A percentile compares a stretch with the other conserved stretches of the same genome.
phyloP scores from a whole-genome alignment of 331 rosid genomes.

The Malus hybrid region DNA sequence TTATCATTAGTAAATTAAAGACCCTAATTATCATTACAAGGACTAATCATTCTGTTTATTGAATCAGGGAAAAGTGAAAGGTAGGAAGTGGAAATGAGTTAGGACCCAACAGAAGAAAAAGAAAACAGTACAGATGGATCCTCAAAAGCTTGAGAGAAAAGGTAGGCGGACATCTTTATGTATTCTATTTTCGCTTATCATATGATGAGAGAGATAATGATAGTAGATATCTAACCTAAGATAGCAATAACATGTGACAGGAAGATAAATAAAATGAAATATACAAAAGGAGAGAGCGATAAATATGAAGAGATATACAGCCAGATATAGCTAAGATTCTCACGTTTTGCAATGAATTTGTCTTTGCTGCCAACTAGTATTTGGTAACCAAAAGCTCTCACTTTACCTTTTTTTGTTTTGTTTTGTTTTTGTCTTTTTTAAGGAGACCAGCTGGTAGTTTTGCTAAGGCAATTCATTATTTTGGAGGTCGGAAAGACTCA shows the following conservation, averaged over 20 bases:
- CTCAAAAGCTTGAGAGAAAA: neutral
- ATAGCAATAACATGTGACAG: too few relatives aligned
- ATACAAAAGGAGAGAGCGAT: too few relatives aligned
- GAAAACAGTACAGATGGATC: neutral
- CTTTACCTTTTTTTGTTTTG: too few relatives aligned
- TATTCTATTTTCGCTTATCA: too few relatives aligned
- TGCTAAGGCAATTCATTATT: rapidly evolving
- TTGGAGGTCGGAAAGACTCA: rapidly evolving
- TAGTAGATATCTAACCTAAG: too few relatives aligned
- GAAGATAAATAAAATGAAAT: too few relatives aligned
- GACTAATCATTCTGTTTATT: neutral
- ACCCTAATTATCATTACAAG: neutral
- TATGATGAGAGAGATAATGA: too few relatives aligned
- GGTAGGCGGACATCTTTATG: neutral
- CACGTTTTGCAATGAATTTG: neutral
- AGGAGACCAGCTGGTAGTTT: too few relatives aligned
- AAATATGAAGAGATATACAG: too few relatives aligned
- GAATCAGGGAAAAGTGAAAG: neutral
- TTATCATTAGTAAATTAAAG: neutral
- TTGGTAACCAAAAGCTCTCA: neutral
- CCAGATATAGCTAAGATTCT: too few relatives aligned
- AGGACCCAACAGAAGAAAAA: too few relatives aligned
- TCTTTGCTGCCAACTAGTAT: neutral
- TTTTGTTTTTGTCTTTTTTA: too few relatives aligned
- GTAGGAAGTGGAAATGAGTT: neutral